These are phyloP conservation scores for Vanrija pseudolonga DNA, from an alignment of 1,284 basidiomycete species.

Conservation along the genomic window DNA sequence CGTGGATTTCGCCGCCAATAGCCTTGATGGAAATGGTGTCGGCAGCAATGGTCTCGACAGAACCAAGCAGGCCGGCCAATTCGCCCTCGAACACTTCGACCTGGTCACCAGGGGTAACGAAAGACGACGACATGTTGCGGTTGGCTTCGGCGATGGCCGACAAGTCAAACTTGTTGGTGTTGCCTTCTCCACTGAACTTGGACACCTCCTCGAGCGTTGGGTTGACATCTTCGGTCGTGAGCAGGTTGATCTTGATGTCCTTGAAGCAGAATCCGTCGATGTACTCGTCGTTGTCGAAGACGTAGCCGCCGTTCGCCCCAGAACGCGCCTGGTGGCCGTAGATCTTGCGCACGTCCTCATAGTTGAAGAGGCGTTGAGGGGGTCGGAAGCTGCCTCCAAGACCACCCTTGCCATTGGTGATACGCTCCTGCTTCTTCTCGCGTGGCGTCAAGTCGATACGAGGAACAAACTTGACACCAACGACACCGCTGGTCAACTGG, in stretches of 20 bases:
- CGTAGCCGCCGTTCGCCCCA: constrained; percentile 60
- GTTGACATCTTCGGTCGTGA: constrained; percentile 85
- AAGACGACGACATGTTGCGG: constrained; percentile 57
- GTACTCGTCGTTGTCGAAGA: constrained; percentile 92
- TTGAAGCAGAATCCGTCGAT: constrained; percentile 94
- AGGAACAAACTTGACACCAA: constrained; percentile 89
- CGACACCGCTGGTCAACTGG: constrained; percentile 67
- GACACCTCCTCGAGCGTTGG: constrained; percentile 96
- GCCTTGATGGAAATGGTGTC: constrained; percentile 79
- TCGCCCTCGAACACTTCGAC: constrained; percentile 97
- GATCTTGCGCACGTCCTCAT: constrained; percentile 84
- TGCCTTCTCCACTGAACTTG: constrained; percentile 63
- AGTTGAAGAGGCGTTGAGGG: constrained; percentile 88
- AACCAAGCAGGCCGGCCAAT: constrained; percentile 86
- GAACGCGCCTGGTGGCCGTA: constrained; percentile 73
- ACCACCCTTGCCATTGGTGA: constrained; percentile 50
- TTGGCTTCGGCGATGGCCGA: constrained; percentile 47
- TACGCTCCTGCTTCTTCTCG: constrained; percentile 63
- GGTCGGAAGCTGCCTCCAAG: constrained; percentile 56
- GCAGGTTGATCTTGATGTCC: constrained; percentile 78
- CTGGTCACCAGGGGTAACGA: constrained; percentile 95
- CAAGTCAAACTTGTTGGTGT: constrained; percentile 39
- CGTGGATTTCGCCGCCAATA: constrained; percentile 60
- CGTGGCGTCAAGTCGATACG: constrained; percentile 92
- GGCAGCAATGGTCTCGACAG: constrained; percentile 81